Base-by-base conservation (phyloP, 345 rosid genomes). In the Citrus sinensis region DNA sequence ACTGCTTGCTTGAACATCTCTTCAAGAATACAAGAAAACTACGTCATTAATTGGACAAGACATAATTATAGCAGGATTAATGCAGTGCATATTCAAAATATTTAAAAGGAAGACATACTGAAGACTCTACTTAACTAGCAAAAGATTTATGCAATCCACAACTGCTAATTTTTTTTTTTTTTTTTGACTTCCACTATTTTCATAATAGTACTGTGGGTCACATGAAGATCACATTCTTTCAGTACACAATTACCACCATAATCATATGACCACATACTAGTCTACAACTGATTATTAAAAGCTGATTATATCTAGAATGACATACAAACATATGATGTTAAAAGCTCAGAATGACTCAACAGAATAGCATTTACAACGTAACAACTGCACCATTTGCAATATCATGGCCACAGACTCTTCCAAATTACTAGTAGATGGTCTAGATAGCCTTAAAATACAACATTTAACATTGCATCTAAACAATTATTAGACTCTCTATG, bases 1-100 rank as follows among this genome's bases (percentile, higher is more conserved):
- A 79, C 99, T 97, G 83, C 98, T 97, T 70, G 99, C 98, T 92
- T 97, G 99, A 82, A 97, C 90, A 90, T 97, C 99, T 82, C 99
- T 97, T 78, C 82, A 81, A 75, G 30, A 49, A 80, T 70, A 42
- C 79, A 80, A 70, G 56, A 30, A 70, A 32, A 9, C 51, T 68
- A 79, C 30, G 83, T 91, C 82, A 87, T 20, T 55, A 39, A 76
- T 70, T 59, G 67, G 24, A 46, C 74, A 2, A 30, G 54, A 25
- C 54, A 71, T 54, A 71, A 20, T 1, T 27, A 75, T 30, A 20
- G 13, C 32, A 78, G 61, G 70, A 65, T 56, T 7, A 7, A 66
- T 74, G 22, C 25, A 32, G 9, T 40, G 66, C 54, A 63, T 34
- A 37, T 34, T 46, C 73, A 51, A 62, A 30, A 2, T 34, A 76